phyloP scores from a whole-genome alignment of 805 yeast species.

The Monosporozyma servazzii region DNA sequence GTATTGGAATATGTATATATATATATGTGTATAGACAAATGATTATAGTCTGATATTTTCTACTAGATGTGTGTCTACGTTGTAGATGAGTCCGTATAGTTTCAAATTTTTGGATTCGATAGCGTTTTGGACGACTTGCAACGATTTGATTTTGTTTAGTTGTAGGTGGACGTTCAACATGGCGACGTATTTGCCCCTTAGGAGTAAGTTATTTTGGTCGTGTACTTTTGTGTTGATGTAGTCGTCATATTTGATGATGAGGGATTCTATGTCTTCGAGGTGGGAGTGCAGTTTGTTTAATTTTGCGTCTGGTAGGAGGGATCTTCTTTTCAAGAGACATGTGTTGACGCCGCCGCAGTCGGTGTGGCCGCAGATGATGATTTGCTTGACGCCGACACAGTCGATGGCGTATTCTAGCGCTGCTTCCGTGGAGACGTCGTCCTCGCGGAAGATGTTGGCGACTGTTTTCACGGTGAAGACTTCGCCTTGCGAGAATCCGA shows the following conservation, averaged over 20 bases:
- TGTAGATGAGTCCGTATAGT: slow-evolving; percentile 77
- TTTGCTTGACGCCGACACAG: slow-evolving; percentile 68
- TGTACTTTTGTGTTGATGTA: background rate
- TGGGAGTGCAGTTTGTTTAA: slow-evolving; percentile 11
- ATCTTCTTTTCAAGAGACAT: slow-evolving; percentile 40
- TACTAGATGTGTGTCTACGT: slow-evolving; percentile 61
- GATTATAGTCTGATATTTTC: slow-evolving; percentile 3
- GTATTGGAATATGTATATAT: too few species aligned
- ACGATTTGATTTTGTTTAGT: slow-evolving; percentile 3
- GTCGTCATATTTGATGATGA: slow-evolving; percentile 40
- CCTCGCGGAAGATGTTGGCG: slow-evolving; percentile 62
- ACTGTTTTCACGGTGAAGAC: slow-evolving; percentile 82
- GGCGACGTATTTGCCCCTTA: slow-evolving; percentile 4
- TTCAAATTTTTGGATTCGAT: slow-evolving; percentile 33
- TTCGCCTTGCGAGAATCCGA: slow-evolving; percentile 82
- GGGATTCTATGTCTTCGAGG: slow-evolving; percentile 59
- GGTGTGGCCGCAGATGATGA: slow-evolving; percentile 86
- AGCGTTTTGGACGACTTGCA: slow-evolving; percentile 4
- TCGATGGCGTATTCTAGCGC: slow-evolving; percentile 85
- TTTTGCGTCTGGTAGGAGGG: slow-evolving; percentile 21
- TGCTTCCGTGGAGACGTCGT: slow-evolving; percentile 65
- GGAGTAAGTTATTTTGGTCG: background rate
- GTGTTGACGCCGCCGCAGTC: slow-evolving; percentile 94
- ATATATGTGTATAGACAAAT: too few species aligned
- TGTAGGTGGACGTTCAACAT: slow-evolving; percentile 7